Base-by-base conservation (phyloP, 1,139 yeast species). In the Candida sp. region DNA sequence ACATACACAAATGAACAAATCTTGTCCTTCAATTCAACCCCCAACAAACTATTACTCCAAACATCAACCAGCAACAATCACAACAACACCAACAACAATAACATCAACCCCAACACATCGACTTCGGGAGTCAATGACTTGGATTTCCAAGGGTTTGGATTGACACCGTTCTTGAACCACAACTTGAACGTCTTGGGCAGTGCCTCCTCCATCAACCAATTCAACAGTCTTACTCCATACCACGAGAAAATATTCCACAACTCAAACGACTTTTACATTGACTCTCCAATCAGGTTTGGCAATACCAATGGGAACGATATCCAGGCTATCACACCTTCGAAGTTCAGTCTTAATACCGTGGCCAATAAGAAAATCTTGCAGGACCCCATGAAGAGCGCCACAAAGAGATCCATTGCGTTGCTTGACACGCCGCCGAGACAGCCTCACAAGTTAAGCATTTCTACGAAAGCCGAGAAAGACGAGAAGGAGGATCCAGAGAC, bases 251-350 rank as follows among this genome's bases (percentile, higher is more conserved):
- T 79, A 3, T 63, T 75, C 49, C 80, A 75, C 53, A 80, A 77
- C 57, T 74, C 75, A 48, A 77, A 76, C 59, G 81, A 77, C 55
- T 76, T 77, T 51, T 77, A 75, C 58, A 75, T 73, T 67, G 82
- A 77, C 52, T 70, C 78, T 7, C 82, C 82, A 9, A 72, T 75
- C 35, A 62, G 69, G 43, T 60, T 57, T 52, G 42, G 72, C 3
- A 77, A 78, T 2, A 54, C 67, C 7, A 70, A 65, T 51, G 41
- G 39, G 9, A 28, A 34, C 17, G 77, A 73, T 43, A 53, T 72
- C 46, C 77, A 70, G 45, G 71, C 80, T 2, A 74, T 76, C 27
- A 77, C 82, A 2, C 81, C 82, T 2, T 74, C 80, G 3, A 72
- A 70, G 53, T 77, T 77, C 51, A 66, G 58, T 45, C 53, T 74